Evolutionary conservation across 495 filamentous ascomycete species (phyloP).

Genomic region (Mycothermus thermophilus): DNA sequence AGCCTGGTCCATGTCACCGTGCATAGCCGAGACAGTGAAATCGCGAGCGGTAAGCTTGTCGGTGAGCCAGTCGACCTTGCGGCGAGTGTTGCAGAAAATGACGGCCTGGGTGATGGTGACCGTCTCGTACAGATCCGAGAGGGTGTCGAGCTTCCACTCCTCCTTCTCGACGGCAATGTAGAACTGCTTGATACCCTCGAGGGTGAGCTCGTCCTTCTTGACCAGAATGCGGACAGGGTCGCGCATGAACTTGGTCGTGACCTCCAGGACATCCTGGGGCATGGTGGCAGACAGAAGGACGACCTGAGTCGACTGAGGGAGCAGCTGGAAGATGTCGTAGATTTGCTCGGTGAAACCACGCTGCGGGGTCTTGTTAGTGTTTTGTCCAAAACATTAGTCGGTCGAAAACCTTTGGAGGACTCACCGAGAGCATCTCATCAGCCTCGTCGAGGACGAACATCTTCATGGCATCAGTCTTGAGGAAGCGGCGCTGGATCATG

Average conservation of each 20-base stretch:
- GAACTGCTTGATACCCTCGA: slow-evolving; percentile 98
- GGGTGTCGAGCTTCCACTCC: slow-evolving; percentile 99
- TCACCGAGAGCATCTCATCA: slow-evolving; percentile 77
- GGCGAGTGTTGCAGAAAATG: slow-evolving; percentile 98
- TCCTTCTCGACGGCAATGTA: slow-evolving; percentile 99
- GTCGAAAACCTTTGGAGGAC: slow-evolving; percentile 22
- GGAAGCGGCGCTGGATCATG: slow-evolving; percentile 94
- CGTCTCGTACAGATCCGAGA: slow-evolving; percentile 98
- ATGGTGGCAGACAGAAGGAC: slow-evolving; percentile 96
- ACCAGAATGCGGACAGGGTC: slow-evolving; percentile 98
- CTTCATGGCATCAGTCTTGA: slow-evolving; percentile 92
- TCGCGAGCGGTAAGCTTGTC: slow-evolving; percentile 97
- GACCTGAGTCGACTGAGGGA: slow-evolving; percentile 92
- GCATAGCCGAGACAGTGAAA: slow-evolving; percentile 97
- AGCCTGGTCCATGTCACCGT: slow-evolving; percentile 97
- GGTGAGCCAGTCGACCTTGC: slow-evolving; percentile 99
- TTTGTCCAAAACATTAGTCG: neutral
- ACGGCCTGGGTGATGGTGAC: slow-evolving; percentile 98
- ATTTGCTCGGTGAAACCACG: slow-evolving; percentile 98
- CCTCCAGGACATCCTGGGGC: slow-evolving; percentile 94
- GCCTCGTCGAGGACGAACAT: slow-evolving; percentile 98
- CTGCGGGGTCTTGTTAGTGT: slow-evolving; percentile 34
- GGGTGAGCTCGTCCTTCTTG: slow-evolving; percentile 96
- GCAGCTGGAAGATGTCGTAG: slow-evolving; percentile 96
- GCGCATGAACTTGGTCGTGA: slow-evolving; percentile 99